Evolutionary conservation across 2,329 filamentous ascomycete species (phyloP), one percentile per base, ranked within the genome.

Genomic region (Sarocladium oryzae): DNA sequence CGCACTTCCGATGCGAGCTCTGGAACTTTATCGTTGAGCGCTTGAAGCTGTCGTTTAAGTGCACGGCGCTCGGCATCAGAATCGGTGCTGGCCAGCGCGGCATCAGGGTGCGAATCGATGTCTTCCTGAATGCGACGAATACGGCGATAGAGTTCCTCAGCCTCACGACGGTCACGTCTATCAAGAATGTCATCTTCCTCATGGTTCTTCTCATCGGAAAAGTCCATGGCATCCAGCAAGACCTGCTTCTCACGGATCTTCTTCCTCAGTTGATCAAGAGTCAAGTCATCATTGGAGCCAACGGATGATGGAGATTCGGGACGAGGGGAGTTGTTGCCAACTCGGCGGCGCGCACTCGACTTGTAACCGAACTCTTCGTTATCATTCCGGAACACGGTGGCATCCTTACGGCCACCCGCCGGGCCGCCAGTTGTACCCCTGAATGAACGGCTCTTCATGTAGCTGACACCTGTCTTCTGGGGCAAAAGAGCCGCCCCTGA

Each of bases 401-500:
- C 93, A 70, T 99, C 93, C 67, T 97, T 97, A 46, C 91, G 86
- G 33, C 79, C 80, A 40, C 72, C 72, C 40, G 74, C 75, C 46
- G 77, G 70, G 2, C 78, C 78, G 32, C 76, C 77, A 24, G 77
- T 77, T 21, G 76, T 76, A 15, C 82, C 81, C 52, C 85, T 82
- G 76, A 99, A 95, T 0, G 93, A 99, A 60, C 95, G 92, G 51
- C 82, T 91, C 71, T 99, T 99, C 60, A 97, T 79, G 62, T 97
- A 97, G 70, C 92, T 97, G 16, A 99, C 91, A n/a, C 93, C 93
- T 10, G 93, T 97, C 70, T 89, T 91, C 65, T 97, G 93, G 3
- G 93, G 92, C 54, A 97, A 83, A 55, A 99, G 74, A 60, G 91
- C 87, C 8, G 92, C 92, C 3, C 93, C 92, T 2, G 89, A 89